Evolutionary conservation across 108 stramenopile species (phyloP), one percentile per base, ranked within the genome.

Genomic region (Phaeodactylum tricornutum): DNA sequence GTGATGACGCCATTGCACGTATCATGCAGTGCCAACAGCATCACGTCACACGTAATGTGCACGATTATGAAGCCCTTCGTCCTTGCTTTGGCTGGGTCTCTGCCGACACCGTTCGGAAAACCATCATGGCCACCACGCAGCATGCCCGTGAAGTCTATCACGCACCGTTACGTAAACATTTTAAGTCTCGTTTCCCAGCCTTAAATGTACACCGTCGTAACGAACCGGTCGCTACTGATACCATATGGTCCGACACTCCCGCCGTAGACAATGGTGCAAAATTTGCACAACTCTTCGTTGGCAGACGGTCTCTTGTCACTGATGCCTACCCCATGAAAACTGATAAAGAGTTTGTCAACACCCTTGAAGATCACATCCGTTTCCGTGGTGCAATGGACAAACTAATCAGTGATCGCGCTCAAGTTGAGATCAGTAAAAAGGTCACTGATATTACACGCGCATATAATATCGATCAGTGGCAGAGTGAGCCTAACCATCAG

Each of bases 171-270:
- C 8, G 22, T 7, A 11, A 38, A 17, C 20, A 16, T 20, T 50
- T 32, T 32, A 17, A 33, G 29, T 41, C 55, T 1, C 38, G 42
- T 17, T 34, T 34, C 28, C 63, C 63, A 7, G 55, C 48, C 14
- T 15, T 50, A 2, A 64, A 64, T 28, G 55, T 56, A 30, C 30
- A n/a, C n/a, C 55, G 63, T 15, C 55, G 23, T 1, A 14, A 46
- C 8, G 57, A 66, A 26, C n/a, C 24, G 6, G 50, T 58, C 17
- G 57, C 57, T 17, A 58, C 50, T 28, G 64, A 66, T 31, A 58
- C 57, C 0, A 17, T 66, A 26, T 66, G 43, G 33, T 57, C 61
- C 1, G 34, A 46, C 29, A 38, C 41, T 12, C 47, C 62, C 33
- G 62, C 54, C 2, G 27, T 56, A 35, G 53, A 55, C n/a, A 16